These are phyloP conservation scores for Aureobasidium sp. DNA, from an alignment of 2,329 filamentous ascomycete genomes.

Conservation along the genomic window DNA sequence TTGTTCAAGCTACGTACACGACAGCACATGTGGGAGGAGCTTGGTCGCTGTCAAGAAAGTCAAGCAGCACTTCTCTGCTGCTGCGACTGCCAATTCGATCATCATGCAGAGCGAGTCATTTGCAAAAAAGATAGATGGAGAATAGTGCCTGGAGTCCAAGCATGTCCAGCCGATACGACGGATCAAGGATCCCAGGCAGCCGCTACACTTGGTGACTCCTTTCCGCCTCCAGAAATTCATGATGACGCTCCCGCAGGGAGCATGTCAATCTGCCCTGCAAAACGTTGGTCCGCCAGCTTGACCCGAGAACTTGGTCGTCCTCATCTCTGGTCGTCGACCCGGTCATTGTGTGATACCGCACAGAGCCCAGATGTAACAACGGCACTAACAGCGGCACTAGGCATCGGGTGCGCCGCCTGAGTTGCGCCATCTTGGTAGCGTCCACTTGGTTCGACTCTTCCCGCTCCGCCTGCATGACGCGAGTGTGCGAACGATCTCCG, in stretches of 20 bases:
- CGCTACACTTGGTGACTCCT: slow-evolving; percentile 3
- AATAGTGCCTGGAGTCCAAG: slow-evolving; percentile 8
- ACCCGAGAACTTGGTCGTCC: slow-evolving; percentile 11
- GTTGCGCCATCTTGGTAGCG: slow-evolving; percentile 12
- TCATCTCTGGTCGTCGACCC: slow-evolving; percentile 11
- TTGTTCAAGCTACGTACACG: slow-evolving; percentile 10
- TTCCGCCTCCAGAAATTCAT: slow-evolving; percentile 5
- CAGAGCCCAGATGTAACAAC: slow-evolving; percentile 6
- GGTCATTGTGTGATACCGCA: slow-evolving; percentile 12
- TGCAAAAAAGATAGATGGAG: not conserved
- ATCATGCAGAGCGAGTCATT: slow-evolving; percentile 10
- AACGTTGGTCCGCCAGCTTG: slow-evolving; percentile 9
- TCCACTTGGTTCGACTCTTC: slow-evolving; percentile 9
- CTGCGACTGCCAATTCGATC: not conserved
- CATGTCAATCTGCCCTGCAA: slow-evolving; percentile 11
- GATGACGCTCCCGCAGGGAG: slow-evolving; percentile 11
- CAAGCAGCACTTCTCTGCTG: not conserved
- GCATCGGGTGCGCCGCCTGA: slow-evolving; percentile 10
- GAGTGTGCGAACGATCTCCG: slow-evolving; percentile 13
- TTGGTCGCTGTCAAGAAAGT: slow-evolving; percentile 6
- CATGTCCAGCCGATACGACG: slow-evolving; percentile 3
- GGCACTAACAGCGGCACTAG: slow-evolving; percentile 8
- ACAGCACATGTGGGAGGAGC: not conserved
- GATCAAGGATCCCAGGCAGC: not conserved
- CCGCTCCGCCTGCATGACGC: slow-evolving; percentile 11